Evolutionary conservation across 192 early-diverging fungal species (phyloP), one percentile per base, ranked within the genome.

Genomic region (Coemansia sp.): DNA sequence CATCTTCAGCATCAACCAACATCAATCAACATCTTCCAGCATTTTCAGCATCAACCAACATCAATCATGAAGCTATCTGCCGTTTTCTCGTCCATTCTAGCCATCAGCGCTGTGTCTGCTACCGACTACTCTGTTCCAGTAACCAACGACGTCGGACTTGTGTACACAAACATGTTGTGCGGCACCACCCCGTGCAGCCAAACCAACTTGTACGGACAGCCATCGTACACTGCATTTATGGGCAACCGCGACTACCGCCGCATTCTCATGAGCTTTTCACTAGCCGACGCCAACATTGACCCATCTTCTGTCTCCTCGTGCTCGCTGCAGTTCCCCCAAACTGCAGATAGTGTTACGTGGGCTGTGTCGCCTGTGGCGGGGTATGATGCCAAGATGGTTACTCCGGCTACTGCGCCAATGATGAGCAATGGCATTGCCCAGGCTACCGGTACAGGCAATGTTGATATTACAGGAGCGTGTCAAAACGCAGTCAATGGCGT

Each of bases 221-320:
- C 55, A 12, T 37, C 49, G 11, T 76, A 76, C 51, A 76, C 50
- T 3, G 67, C 73, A 3, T 76, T 52, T 39, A 8, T 58, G 29
- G 73, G 73, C 12, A 76, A 76, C 64, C 50, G 58, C 6, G 67
- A 76, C 37, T 61, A 63, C 21, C 50, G 67, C 21, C 67, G 67
- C 12, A 70, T 76, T 12, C 63, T 76, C 23, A 70, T 76, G 73
- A 54, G 73, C 50, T 76, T 70, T 12, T 22, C 52, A 4, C 52
- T 53, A 9, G 24, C 5, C 52, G 10, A 53, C 12, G 24, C 5
- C 52, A 12, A 53, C 12, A 11, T 23, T 23, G 52, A 53, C 25
- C 21, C 52, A 11, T 53, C 21, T 0, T 24, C 12, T 10, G 24
- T 53, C 0, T 24, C 52, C 24, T 24, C 21, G 1, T 53, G 52